These are phyloP conservation scores for Whalleya microplaca DNA, from an alignment of 2,329 filamentous ascomycete species.

Conservation along the genomic window DNA sequence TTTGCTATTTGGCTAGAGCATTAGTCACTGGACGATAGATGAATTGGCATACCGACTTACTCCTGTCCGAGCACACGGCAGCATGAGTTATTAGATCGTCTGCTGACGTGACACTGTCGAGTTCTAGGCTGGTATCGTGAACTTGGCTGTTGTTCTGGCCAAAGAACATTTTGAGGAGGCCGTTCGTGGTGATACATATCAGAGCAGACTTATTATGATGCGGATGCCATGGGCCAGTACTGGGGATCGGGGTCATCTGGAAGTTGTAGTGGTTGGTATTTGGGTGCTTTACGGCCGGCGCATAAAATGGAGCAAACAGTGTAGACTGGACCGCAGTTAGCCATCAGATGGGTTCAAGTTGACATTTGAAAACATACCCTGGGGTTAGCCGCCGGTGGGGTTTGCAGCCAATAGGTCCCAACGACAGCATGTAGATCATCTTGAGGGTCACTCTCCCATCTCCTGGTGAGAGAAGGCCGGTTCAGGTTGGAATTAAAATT, in stretches of 20 bases:
- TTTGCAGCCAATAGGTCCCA: constrained; percentile 83
- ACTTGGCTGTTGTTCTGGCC: constrained; percentile 74
- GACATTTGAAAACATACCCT: constrained; percentile 35
- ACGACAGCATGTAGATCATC: constrained; percentile 80
- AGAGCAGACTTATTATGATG: constrained; percentile 72
- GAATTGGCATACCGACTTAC: constrained; percentile 48
- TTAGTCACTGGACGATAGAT: not conserved
- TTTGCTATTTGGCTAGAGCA: constrained; percentile 32
- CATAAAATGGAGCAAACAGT: constrained; percentile 48
- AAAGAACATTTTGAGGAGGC: constrained; percentile 75
- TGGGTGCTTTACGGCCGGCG: constrained; percentile 66
- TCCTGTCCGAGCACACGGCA: constrained; percentile 73
- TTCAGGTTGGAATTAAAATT: constrained; percentile 75
- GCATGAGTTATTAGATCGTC: constrained; percentile 82
- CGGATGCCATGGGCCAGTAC: constrained; percentile 74
- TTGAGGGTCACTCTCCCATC: constrained; percentile 67
- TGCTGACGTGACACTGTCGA: constrained; percentile 73
- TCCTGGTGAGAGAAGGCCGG: constrained; percentile 64
- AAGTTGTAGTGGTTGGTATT: constrained; percentile 65
- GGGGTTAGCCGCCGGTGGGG: constrained; percentile 49
- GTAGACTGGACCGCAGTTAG: constrained; percentile 37
- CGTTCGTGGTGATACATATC: constrained; percentile 75
- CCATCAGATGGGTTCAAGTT: not conserved
- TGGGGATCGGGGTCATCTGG: constrained; percentile 66
- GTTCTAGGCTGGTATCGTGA: constrained; percentile 72